Evolutionary conservation across 1,284 basidiomycete species (phyloP), one percentile per base, ranked within the genome.

Genomic region (Meira nashicola): DNA sequence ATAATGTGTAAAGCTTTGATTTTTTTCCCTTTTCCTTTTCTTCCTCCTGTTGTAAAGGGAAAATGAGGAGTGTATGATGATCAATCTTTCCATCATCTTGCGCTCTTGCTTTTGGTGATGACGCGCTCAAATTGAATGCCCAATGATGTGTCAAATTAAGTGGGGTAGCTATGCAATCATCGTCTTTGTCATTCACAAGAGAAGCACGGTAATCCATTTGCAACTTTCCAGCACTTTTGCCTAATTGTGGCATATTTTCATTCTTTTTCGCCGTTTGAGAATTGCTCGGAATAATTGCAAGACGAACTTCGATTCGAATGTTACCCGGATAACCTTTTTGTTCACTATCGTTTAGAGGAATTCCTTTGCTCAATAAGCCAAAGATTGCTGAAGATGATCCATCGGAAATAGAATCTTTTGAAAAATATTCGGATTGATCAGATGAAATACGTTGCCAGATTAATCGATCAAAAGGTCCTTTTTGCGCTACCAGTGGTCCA

Each of bases 131-230:
- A 51, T 75, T 68, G 63, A 76, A 76, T 47, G 70, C 71, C 74
- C 74, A 76, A 59, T 76, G 74, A 39, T 76, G 74, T n/a, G 73
- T 72, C 37, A 76, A 46, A 57, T 75, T 76, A 60, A 76, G 55
- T 7, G 74, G 74, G 15, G 74, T 76, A n/a, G 58, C 55, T 1
- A 33, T 39, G 15, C 39, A 60, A 3, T 33, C 28, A 33, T 8
- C 28, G 28, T 33, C 28, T n/a, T n/a, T n/a, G 17, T 65, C 63
- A 17, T 58, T 47, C 14, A 59, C 51, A 21, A 76, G 48, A 2
- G 62, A 54, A 4, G 74, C 71, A 10, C 74, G 61, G 58, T 76
- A 76, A 21, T 65, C 67, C 28, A 75, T 55, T n/a, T 64, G 54
- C 19, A 71, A 28, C 46, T 50, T 65, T 10, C 71, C 70, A 1